Percentiles rank a stretch among this genome's conserved stretches.
These are phyloP conservation scores for Trametes cubensis DNA, from an alignment of 768 basidiomycete genomes.

Conservation along the genomic window DNA sequence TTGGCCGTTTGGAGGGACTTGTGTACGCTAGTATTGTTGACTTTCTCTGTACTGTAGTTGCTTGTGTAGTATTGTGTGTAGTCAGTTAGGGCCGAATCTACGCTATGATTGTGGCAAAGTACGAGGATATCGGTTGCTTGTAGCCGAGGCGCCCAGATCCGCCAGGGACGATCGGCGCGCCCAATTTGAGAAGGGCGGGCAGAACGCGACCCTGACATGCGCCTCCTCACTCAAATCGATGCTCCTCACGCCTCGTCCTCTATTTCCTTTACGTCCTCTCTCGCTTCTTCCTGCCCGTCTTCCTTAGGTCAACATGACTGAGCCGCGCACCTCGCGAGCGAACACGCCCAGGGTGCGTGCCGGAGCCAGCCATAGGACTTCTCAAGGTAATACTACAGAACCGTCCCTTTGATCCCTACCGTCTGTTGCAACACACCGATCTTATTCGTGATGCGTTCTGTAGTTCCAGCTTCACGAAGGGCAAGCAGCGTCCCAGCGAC, in stretches of 20 bases:
- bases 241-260: constrained; percentile 1
- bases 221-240: constrained; percentile 1
- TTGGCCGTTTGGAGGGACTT: no score
- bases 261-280: constrained; percentile 1
- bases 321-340: constrained; percentile 15
- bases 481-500: constrained; percentile 22
- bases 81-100: background rate
- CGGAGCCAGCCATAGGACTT: background rate
- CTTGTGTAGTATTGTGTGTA: background rate
- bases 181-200: constrained; percentile 14
- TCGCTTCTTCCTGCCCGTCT: background rate
- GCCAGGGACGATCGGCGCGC: constrained; percentile 8
- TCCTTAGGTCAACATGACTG: constrained; percentile 3
- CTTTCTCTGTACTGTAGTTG: background rate
- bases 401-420: background rate
- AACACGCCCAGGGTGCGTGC: constrained; percentile 16
- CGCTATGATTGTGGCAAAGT: background rate
- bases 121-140: background rate
- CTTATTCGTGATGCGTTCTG: background rate
- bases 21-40: no score
- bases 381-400: constrained; percentile 6
- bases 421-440: background rate
- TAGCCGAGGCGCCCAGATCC: constrained; percentile 13
- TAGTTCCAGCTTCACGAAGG: constrained; percentile 6
- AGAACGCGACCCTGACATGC: constrained; percentile 14